Evolutionary conservation across 1,139 yeast genomes (phyloP).

Genomic region (Arxiozyma heterogenica): DNA sequence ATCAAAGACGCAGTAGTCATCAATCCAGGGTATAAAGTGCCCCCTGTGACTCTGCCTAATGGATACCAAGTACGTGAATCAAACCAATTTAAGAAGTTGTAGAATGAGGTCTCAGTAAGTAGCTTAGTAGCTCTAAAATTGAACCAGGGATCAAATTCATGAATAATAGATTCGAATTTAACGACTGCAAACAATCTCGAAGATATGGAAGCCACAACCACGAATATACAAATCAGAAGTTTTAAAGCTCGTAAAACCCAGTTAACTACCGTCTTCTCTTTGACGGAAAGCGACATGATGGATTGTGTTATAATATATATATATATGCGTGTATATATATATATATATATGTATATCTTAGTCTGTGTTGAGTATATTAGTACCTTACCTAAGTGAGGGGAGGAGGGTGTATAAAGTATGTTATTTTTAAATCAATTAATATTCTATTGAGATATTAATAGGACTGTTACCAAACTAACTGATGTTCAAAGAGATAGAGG

Average conservation of each 20-base stretch:
- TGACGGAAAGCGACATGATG: neutral
- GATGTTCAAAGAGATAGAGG: no score
- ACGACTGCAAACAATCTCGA: slow-evolving; percentile 77
- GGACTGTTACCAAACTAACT: no score
- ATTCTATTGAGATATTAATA: no score
- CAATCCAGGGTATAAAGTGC: slow-evolving; percentile 93
- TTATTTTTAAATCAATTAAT: no score
- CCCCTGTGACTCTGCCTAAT: slow-evolving; percentile 97
- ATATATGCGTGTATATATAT: neutral
- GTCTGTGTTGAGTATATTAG: no score
- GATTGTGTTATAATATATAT: no score
- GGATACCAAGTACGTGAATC: slow-evolving; percentile 99
- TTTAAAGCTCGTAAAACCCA: slow-evolving; percentile 33
- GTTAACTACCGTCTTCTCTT: neutral
- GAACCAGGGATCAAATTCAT: slow-evolving; percentile 99
- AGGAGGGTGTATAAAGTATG: no score
- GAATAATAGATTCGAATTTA: slow-evolving; percentile 90
- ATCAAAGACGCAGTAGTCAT: slow-evolving; percentile 95
- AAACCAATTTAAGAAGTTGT: slow-evolving; percentile 94
- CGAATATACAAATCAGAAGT: slow-evolving; percentile 55
- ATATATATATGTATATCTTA: no score
- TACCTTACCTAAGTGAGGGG: no score
- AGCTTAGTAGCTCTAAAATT: slow-evolving; percentile 92
- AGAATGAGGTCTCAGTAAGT: slow-evolving; percentile 71
- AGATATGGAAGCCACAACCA: slow-evolving; percentile 85